Evolutionary conservation across 345 rosid genomes (phyloP).

Genomic region (Eutrema heterophyllum): DNA sequence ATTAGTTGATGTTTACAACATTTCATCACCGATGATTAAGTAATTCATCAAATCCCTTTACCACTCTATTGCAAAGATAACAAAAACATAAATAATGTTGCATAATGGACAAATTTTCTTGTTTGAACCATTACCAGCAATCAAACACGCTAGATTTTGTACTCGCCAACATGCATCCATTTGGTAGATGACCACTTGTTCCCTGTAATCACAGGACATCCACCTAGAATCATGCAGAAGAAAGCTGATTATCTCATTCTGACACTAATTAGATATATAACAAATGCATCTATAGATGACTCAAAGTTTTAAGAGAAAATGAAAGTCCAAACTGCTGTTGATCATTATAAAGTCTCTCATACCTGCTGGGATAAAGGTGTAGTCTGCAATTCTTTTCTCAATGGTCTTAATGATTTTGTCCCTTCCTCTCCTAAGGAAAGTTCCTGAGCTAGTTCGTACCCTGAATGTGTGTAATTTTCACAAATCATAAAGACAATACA

Average conservation of each 20-base stretch:
- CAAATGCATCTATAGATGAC: neutral
- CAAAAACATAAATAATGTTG: no score
- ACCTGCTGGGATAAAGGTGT: constrained; percentile 79
- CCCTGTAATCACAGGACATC: constrained; percentile 87
- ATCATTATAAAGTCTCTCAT: constrained; percentile 7
- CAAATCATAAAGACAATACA: neutral
- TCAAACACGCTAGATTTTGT: constrained; percentile 34
- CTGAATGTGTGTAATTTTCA: constrained; percentile 35
- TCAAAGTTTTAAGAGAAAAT: neutral
- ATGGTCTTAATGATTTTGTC: constrained; percentile 56
- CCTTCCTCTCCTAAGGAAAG: constrained; percentile 71
- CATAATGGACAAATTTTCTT: neutral
- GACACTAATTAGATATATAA: neutral
- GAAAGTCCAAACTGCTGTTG: neutral
- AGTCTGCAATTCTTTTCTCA: constrained; percentile 90
- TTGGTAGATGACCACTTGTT: constrained; percentile 95
- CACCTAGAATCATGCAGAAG: constrained; percentile 44
- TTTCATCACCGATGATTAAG: neutral
- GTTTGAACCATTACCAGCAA: neutral
- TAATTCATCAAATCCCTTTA: neutral
- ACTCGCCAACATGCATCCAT: constrained; percentile 85
- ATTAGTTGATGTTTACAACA: neutral
- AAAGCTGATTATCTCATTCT: no score
- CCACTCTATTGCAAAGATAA: neutral
- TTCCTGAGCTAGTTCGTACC: constrained; percentile 94